Evolutionary conservation across 768 basidiomycete genomes (phyloP).

Genomic region (Psilocybe subaeruginosa): DNA sequence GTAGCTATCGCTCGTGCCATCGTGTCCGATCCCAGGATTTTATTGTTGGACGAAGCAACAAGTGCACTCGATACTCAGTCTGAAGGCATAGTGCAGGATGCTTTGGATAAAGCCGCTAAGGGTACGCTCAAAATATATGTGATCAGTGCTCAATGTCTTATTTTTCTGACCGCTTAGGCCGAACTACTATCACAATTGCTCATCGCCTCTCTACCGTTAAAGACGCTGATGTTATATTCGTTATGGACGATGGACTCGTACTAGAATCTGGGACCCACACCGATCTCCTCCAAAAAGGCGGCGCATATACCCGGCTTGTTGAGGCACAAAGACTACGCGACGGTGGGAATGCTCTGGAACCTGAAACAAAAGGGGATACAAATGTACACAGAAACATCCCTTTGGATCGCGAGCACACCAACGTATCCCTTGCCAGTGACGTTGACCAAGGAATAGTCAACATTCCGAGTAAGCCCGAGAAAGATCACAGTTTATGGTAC

Average conservation of each 20-base stretch:
- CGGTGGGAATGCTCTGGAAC: slow-evolving; percentile 19
- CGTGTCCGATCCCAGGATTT: slow-evolving; percentile 80
- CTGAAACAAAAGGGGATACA: not conserved
- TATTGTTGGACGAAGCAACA: slow-evolving; percentile 86
- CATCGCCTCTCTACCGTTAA: slow-evolving; percentile 82
- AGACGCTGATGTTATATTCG: slow-evolving; percentile 78
- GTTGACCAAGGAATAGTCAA: slow-evolving; percentile 43
- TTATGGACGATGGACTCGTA: slow-evolving; percentile 85
- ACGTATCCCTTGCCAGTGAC: slow-evolving; percentile 66
- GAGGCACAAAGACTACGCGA: slow-evolving; percentile 78
- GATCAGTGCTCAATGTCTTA: too few relatives aligned
- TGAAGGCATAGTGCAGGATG: slow-evolving; percentile 86
- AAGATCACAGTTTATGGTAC: slow-evolving; percentile 41
- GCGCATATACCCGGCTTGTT: slow-evolving; percentile 75
- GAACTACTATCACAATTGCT: slow-evolving; percentile 79
- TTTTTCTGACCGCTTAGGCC: slow-evolving; percentile 35
- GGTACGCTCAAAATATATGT: not conserved
- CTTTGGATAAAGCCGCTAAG: slow-evolving; percentile 80
- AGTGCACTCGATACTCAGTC: slow-evolving; percentile 88
- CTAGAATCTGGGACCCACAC: slow-evolving; percentile 80
- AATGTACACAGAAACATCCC: slow-evolving; percentile 54
- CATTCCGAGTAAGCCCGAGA: slow-evolving; percentile 13
- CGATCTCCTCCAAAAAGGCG: slow-evolving; percentile 56
- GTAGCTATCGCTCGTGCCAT: slow-evolving; percentile 88
- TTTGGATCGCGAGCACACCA: slow-evolving; percentile 58